Percentiles rank a stretch among this genome's conserved stretches.
phyloP scores from a whole-genome alignment of 2,329 filamentous ascomycete species.

The Cladophialophora bantiana region DNA sequence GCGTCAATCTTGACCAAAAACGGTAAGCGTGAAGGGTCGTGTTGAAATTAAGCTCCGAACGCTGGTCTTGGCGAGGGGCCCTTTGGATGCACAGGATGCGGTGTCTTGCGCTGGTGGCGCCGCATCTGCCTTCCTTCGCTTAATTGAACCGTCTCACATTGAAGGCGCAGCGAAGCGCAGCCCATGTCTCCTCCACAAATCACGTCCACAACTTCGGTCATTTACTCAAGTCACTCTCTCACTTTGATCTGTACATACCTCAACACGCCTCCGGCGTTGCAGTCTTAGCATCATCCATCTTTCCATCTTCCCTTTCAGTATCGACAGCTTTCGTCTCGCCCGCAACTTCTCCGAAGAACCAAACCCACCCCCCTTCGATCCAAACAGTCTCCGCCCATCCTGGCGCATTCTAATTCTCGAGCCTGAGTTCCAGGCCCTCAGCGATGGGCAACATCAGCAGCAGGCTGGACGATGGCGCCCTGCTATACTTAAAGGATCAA shows the following conservation, averaged over 20 bases:
- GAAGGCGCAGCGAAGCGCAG: constrained; percentile 14
- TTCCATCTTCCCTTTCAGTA: constrained; percentile 17
- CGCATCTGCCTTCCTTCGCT: constrained; percentile 19
- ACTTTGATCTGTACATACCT: constrained; percentile 19
- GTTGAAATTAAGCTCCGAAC: constrained; percentile 2
- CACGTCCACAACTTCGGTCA: constrained; percentile 1
- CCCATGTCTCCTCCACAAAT: constrained; percentile 52
- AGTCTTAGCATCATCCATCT: constrained; percentile 13
- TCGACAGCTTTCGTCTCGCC: constrained; percentile 18
- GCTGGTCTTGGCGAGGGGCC: not conserved
- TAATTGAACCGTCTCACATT: constrained; percentile 23
- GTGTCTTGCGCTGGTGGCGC: not conserved
- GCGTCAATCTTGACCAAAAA: not conserved
- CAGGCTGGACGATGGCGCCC: constrained; percentile 80
- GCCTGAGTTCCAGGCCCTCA: constrained; percentile 28
- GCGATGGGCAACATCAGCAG: constrained; percentile 91
- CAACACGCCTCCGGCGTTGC: constrained; percentile 4
- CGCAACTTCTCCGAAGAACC: not conserved
- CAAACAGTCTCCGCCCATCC: constrained; percentile 12
- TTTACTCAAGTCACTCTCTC: constrained; percentile 14
- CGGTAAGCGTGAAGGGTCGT: not conserved
- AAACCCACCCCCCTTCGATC: not conserved
- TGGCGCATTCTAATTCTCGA: constrained; percentile 27
- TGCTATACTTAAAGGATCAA: constrained; percentile 88
- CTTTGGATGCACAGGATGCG: not conserved